These are phyloP conservation scores for Hippophae tibetana DNA, from an alignment of 306 rosid genomes.

Conservation along the genomic window DNA sequence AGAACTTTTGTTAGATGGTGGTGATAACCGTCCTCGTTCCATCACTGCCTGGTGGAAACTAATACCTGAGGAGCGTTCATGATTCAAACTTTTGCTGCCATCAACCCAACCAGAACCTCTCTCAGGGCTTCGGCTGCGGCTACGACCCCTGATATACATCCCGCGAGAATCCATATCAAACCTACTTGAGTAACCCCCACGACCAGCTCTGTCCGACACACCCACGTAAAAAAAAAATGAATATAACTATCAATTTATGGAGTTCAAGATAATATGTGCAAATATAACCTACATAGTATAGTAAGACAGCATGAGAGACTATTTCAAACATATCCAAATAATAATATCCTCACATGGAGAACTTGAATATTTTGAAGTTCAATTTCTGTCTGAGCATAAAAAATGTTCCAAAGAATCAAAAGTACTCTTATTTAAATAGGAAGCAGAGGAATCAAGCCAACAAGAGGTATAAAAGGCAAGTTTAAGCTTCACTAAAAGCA, in stretches of 20 bases:
- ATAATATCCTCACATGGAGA: no score
- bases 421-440: no score
- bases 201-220: conserved; percentile 46
- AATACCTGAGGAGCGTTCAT: conserved; percentile 46
- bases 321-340: no score
- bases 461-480: no score
- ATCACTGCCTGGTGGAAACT: conserved; percentile 78
- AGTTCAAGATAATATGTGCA: background rate
- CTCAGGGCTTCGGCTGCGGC: conserved; percentile 49
- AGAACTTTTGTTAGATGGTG: conserved; percentile 3
- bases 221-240: background rate
- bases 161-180: conserved; percentile 1
- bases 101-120: conserved; percentile 48
- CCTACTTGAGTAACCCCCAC: conserved; percentile 31
- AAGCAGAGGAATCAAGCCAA: no score
- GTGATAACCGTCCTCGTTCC: conserved; percentile 31
- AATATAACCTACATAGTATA: background rate
- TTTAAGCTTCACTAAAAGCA: no score
- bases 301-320: background rate
- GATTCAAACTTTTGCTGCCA: conserved; percentile 32
- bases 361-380: no score
- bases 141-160: conserved; percentile 23
- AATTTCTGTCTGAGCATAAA: no score
- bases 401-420: no score
- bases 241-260: conserved; percentile 12